phyloP scores from a whole-genome alignment of 768 basidiomycete species.

The Russula ochroleuca region DNA sequence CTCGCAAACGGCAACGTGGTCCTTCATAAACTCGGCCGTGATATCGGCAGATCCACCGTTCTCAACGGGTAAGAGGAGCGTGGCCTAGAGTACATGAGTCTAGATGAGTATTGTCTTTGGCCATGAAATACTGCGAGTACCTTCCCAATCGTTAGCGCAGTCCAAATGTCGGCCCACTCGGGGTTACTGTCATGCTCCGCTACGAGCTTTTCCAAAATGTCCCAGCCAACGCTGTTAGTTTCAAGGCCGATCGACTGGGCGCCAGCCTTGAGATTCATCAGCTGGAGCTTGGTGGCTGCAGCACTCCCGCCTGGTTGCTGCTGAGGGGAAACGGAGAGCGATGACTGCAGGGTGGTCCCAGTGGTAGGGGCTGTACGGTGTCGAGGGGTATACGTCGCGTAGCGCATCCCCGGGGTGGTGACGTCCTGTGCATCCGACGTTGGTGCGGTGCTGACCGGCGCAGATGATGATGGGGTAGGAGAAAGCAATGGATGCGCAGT shows the following conservation, averaged over 20 bases:
- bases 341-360: slow-evolving; percentile 40
- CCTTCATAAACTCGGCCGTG: slow-evolving; percentile 71
- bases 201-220: slow-evolving; percentile 68
- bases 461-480: slow-evolving; percentile 35
- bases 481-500: slow-evolving; percentile 65
- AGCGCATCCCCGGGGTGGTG: slow-evolving; percentile 41
- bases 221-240: slow-evolving; percentile 63
- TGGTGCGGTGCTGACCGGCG: slow-evolving; percentile 30
- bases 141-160: slow-evolving; percentile 58
- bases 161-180: slow-evolving; percentile 73
- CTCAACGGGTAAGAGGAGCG: slow-evolving; percentile 73
- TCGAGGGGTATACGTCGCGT: slow-evolving; percentile 74
- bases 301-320: slow-evolving; percentile 47
- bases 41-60: slow-evolving; percentile 49
- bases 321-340: slow-evolving; percentile 38
- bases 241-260: slow-evolving; percentile 67
- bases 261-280: slow-evolving; percentile 69
- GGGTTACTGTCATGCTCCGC: slow-evolving; percentile 45
- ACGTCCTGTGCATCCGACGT: slow-evolving; percentile 20
- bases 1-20: slow-evolving; percentile 74
- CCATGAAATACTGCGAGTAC: slow-evolving; percentile 35
- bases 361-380: slow-evolving; percentile 54
- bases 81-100: slow-evolving; percentile 48
- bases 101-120: neutral
- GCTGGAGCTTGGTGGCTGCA: slow-evolving; percentile 63